phyloP scores from a whole-genome alignment of 768 basidiomycete genomes.

The Suillus spraguei region DNA sequence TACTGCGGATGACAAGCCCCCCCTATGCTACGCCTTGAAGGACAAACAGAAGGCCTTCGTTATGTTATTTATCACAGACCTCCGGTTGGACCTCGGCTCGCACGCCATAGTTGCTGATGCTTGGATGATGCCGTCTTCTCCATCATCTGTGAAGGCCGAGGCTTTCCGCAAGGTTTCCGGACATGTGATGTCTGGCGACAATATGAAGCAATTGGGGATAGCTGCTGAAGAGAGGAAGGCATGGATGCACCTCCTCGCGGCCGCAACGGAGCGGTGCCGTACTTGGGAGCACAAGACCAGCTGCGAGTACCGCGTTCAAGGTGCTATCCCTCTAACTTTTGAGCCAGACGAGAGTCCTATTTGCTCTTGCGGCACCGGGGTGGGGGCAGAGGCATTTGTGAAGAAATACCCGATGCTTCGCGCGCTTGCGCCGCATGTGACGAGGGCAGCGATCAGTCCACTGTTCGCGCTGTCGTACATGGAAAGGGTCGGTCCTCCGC shows the following conservation, averaged over 20 bases:
- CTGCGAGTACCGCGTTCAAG: slow-evolving; percentile 50
- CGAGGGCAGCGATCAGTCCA: slow-evolving; percentile 53
- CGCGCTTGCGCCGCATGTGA: slow-evolving; percentile 43
- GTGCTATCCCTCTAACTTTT: slow-evolving; percentile 40
- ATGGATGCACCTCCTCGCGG: slow-evolving; percentile 56
- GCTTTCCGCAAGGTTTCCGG: neutral
- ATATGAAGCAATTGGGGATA: slow-evolving; percentile 23
- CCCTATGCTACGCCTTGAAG: slow-evolving; percentile 13
- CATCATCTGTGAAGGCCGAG: neutral
- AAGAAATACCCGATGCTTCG: slow-evolving; percentile 35
- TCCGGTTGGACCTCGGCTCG: neutral
- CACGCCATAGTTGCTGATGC: neutral
- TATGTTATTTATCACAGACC: neutral
- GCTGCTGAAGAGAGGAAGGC: slow-evolving; percentile 8
- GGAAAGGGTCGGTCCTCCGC: slow-evolving; percentile 35
- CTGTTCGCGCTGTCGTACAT: slow-evolving; percentile 55
- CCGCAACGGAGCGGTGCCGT: slow-evolving; percentile 54
- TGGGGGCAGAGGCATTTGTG: slow-evolving; percentile 43
- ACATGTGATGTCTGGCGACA: neutral
- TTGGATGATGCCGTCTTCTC: neutral
- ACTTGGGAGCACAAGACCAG: slow-evolving; percentile 47
- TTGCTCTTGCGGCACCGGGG: slow-evolving; percentile 57
- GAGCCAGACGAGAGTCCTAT: slow-evolving; percentile 43
- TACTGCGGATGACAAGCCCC: slow-evolving; percentile 16
- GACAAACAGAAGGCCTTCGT: neutral